phyloP scores from a whole-genome alignment of 2,329 filamentous ascomycete genomes.

The Pseudomassariella vexata region DNA sequence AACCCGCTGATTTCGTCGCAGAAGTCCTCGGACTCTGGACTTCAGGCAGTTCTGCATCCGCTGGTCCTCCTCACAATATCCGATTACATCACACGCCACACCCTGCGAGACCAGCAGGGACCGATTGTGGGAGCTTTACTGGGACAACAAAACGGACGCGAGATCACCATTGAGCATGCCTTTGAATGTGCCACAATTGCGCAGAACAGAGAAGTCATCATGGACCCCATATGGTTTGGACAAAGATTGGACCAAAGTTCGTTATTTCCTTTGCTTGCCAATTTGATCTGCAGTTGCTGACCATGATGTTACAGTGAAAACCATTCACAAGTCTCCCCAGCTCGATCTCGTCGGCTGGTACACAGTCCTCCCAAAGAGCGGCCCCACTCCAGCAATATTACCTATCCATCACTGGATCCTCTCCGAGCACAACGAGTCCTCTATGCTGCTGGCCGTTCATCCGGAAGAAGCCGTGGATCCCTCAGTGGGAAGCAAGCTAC shows the following conservation, averaged over 20 bases:
- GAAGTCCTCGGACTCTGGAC: conserved; percentile 65
- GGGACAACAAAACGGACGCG: conserved; percentile 83
- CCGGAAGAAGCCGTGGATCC: conserved; percentile 50
- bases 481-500: conserved; percentile 71
- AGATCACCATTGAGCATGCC: conserved; percentile 87
- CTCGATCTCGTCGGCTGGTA: conserved; percentile 93
- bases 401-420: conserved; percentile 76
- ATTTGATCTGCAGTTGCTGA: too few relatives aligned
- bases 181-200: conserved; percentile 69
- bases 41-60: conserved; percentile 82
- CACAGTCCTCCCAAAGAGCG: conserved; percentile 66
- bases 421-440: conserved; percentile 71
- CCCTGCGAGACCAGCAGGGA: conserved; percentile 66
- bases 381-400: conserved; percentile 64
- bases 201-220: conserved; percentile 49
- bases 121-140: conserved; percentile 84
- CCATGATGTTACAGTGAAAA: conserved; percentile 58
- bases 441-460: conserved; percentile 85
- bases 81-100: conserved; percentile 91
- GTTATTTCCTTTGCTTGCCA: too few relatives aligned
- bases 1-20: conserved; percentile 61
- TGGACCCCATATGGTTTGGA: conserved; percentile 69
- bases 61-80: conserved; percentile 94
- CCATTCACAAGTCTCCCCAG: conserved; percentile 77
- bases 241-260: conserved; percentile 79